These are phyloP conservation scores for Porphyrellus cyaneotinctus DNA, from an alignment of 768 basidiomycete species.

Conservation along the genomic window DNA sequence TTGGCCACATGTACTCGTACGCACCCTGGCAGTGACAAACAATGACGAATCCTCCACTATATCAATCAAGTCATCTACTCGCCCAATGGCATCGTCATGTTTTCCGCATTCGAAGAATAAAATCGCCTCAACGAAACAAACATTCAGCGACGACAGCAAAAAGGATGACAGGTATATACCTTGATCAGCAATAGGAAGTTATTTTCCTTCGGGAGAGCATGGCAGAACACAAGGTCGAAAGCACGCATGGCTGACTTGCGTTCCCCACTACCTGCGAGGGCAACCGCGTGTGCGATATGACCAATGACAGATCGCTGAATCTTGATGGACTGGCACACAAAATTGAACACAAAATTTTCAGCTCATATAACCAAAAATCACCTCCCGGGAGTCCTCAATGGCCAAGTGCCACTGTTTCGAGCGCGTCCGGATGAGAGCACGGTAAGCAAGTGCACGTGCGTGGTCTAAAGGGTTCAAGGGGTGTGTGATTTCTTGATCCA, in stretches of 20 bases:
- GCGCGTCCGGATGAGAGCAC: neutral
- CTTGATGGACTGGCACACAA: no score
- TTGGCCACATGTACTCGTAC: neutral
- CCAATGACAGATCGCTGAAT: no score
- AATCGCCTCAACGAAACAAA: neutral
- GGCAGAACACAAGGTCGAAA: neutral
- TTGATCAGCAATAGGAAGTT: no score
- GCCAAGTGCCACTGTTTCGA: neutral
- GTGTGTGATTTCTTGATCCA: neutral
- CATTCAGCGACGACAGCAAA: neutral
- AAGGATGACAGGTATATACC: neutral
- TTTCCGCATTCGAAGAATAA: neutral
- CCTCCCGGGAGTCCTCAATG: neutral
- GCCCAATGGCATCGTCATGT: neutral
- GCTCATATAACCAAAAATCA: neutral
- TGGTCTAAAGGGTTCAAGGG: neutral
- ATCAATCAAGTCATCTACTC: neutral
- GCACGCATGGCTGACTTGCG: no score
- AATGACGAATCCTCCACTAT: neutral
- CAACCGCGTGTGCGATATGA: no score
- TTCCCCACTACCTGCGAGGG: neutral
- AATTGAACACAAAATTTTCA: neutral
- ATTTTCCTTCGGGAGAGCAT: neutral
- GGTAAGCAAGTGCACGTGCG: neutral
- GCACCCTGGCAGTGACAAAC: neutral